These are phyloP conservation scores for Arxiozyma telluris DNA, from an alignment of 1,139 yeast genomes.

Conservation along the genomic window DNA sequence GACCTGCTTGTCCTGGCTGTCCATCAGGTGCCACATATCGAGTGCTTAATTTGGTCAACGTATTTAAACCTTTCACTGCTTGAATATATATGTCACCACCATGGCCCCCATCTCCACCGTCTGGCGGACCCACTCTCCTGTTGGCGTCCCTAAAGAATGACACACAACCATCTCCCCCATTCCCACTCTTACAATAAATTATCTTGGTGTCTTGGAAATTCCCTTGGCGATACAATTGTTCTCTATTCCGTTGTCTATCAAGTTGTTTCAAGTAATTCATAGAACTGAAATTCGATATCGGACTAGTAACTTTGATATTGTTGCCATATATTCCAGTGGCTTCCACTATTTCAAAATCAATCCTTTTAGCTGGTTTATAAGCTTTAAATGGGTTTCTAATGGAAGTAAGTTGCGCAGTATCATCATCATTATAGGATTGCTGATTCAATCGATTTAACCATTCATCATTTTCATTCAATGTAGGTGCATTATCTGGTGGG, in stretches of 20 bases:
- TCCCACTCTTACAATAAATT: slow-evolving; percentile 62
- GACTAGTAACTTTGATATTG: slow-evolving; percentile 9
- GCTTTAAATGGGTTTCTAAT: not conserved
- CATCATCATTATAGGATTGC: not conserved
- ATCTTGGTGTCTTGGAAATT: slow-evolving; percentile 56
- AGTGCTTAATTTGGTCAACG: slow-evolving; percentile 60
- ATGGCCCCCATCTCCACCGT: slow-evolving; percentile 95
- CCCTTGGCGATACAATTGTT: slow-evolving; percentile 32
- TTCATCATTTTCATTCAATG: slow-evolving; percentile 37
- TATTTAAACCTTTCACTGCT: slow-evolving; percentile 62
- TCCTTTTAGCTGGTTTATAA: not conserved
- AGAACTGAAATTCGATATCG: slow-evolving; percentile 34
- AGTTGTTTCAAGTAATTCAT: slow-evolving; percentile 26
- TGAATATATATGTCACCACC: slow-evolving; percentile 84
- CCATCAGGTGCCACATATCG: slow-evolving; percentile 70
- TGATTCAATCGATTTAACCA: slow-evolving; percentile 34
- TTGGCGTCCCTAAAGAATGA: slow-evolving; percentile 85
- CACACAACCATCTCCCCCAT: slow-evolving; percentile 82
- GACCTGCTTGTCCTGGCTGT: slow-evolving; percentile 58
- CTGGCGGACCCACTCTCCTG: slow-evolving; percentile 83
- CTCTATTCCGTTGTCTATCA: slow-evolving; percentile 22
- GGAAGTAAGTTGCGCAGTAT: not conserved
- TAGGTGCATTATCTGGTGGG: slow-evolving; percentile 42
- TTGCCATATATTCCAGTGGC: slow-evolving; percentile 13
- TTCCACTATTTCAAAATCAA: not conserved